Evolutionary conservation across 1,139 yeast species (phyloP).

Genomic region (Debaryomycetaceae sp.): DNA sequence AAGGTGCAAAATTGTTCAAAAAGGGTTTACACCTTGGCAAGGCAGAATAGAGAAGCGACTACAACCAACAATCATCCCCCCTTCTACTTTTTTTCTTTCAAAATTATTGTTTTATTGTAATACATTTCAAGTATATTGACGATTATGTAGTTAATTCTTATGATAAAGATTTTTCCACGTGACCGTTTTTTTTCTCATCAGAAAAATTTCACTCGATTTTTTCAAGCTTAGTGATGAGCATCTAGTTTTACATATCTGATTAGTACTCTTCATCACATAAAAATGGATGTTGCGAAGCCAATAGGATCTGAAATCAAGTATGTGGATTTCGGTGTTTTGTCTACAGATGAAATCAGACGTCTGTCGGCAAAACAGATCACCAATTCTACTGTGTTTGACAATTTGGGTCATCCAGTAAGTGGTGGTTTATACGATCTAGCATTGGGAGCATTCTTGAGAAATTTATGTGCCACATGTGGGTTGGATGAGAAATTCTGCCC

Average conservation of each 20-base stretch:
- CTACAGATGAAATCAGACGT: constrained; percentile 77
- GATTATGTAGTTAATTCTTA: background rate
- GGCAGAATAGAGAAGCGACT: too few species aligned
- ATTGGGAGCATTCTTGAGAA: constrained; percentile 86
- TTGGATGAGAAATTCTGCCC: constrained; percentile 93
- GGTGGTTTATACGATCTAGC: constrained; percentile 95
- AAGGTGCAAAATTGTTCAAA: constrained; percentile 38
- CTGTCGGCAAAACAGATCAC: constrained; percentile 93
- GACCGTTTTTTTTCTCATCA: constrained; percentile 3
- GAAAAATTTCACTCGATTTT: background rate
- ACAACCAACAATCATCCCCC: too few species aligned
- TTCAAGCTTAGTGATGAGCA: constrained; percentile 3
- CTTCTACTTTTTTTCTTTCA: too few species aligned
- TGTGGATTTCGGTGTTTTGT: constrained; percentile 87
- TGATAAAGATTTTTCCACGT: constrained; percentile 3
- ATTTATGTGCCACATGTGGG: constrained; percentile 94
- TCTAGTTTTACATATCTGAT: background rate
- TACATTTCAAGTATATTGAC: background rate
- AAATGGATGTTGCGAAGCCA: constrained; percentile 93
- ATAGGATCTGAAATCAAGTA: constrained; percentile 91
- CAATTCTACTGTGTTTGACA: constrained; percentile 92
- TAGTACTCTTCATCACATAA: background rate
- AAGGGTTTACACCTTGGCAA: constrained; percentile 35
- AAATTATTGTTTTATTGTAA: background rate
- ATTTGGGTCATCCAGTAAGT: constrained; percentile 89